These are phyloP conservation scores for Crucibulum parvulum DNA, from an alignment of 1,284 basidiomycete species.

Conservation along the genomic window DNA sequence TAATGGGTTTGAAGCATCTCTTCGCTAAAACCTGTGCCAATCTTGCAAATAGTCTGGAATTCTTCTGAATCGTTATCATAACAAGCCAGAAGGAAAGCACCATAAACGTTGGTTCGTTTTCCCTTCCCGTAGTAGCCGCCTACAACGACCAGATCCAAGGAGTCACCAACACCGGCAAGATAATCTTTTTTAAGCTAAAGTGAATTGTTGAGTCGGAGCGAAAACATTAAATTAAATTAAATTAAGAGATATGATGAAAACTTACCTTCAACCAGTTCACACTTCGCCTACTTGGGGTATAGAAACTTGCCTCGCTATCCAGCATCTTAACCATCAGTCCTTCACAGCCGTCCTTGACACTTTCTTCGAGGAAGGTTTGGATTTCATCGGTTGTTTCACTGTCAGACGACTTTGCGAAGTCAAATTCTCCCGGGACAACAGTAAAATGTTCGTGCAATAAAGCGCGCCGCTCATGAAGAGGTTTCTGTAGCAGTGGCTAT, in stretches of 20 bases:
- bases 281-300: constrained; percentile 93
- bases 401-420: constrained; percentile 92
- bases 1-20: constrained; percentile 88
- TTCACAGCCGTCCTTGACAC: constrained; percentile 98
- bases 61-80: constrained; percentile 92
- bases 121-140: constrained; percentile 98
- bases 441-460: constrained; percentile 85
- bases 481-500: constrained; percentile 71
- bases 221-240: background rate
- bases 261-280: constrained; percentile 98
- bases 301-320: constrained; percentile 88
- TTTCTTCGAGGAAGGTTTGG: constrained; percentile 93
- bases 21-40: constrained; percentile 98
- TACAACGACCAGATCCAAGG: constrained; percentile 95
- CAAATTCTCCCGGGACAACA: constrained; percentile 89
- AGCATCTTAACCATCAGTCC: constrained; percentile 99
- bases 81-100: constrained; percentile 94
- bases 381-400: constrained; percentile 93
- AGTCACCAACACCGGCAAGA: constrained; percentile 96
- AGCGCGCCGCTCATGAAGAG: constrained; percentile 78
- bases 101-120: constrained; percentile 96
- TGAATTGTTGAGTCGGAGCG: background rate
- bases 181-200: constrained; percentile 95
- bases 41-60: constrained; percentile 98
- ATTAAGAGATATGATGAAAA: background rate